Evolutionary conservation across 208 protist species (phyloP), one percentile per base, ranked within the genome.

Genomic region (Trypanosoma vivax): DNA sequence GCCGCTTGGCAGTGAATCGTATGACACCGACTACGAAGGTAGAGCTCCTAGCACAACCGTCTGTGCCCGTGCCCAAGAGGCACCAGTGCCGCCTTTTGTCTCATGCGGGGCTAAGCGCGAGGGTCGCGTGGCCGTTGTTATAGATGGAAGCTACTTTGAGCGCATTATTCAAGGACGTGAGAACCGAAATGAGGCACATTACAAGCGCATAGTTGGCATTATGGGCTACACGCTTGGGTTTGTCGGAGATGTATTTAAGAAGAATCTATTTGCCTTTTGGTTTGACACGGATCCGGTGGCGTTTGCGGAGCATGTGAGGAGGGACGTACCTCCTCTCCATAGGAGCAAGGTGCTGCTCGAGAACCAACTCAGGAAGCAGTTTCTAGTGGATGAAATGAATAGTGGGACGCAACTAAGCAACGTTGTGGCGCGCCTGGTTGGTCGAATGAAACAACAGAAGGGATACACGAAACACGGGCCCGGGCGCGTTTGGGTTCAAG

Each of bases 91-190:
- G 27, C 39, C 60, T 14, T 91, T 84, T 70, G 50, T 59, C 21
- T 50, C 69, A 24, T 61, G 61, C 21, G 48, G 50, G 14, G 28
- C 29, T 3, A 54, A 55, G 38, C 65, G 60, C 30, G 61, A 71
- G 0, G 72, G 72, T 5, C 68, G 79, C 7, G 86, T 90, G 18
- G 77, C 71, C 13, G 74, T 94, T 4, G 70, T 94, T 29, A 80
- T 94, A 40, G 86, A 94, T 42, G 86, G 86, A 2, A 63, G 78
- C 6, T 94, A 90, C 61, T 94, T 94, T 68, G 86, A 90, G 60
- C 86, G 78, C 16, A 81, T 79, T 55, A 41, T 94, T 2, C 34
- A 54, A 31, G 50, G 51, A 13, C 31, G 70, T 33, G 56, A 69
- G 14, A 64, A 60, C 34, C 51, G 57, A 21, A 58, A 59, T 25